Evolutionary conservation across 768 basidiomycete genomes (phyloP).

Genomic region (Amanita polypyramis): DNA sequence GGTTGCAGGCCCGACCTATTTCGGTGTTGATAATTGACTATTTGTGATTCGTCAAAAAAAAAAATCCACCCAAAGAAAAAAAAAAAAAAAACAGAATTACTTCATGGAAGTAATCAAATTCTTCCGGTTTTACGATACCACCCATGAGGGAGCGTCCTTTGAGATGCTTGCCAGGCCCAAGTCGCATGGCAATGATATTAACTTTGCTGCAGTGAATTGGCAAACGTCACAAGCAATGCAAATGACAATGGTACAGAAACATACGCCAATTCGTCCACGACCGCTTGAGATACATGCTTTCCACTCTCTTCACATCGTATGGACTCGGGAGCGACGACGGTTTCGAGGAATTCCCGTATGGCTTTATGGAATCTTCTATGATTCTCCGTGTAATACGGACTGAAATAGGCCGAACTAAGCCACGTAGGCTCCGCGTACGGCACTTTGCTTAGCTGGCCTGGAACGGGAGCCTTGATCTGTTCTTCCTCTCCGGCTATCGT

Average conservation of each 20-base stretch:
- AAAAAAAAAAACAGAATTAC: slow-evolving; percentile 20
- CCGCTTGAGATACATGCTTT: slow-evolving; percentile 73
- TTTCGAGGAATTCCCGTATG: slow-evolving; percentile 67
- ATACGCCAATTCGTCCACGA: slow-evolving; percentile 78
- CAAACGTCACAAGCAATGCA: neutral
- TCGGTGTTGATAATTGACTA: slow-evolving; percentile 77
- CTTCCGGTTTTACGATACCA: slow-evolving; percentile 66
- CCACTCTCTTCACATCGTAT: slow-evolving; percentile 75
- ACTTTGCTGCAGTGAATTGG: slow-evolving; percentile 39
- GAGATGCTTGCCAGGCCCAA: slow-evolving; percentile 86
- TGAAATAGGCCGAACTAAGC: slow-evolving; percentile 56
- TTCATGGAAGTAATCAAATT: slow-evolving; percentile 95
- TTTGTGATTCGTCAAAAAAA: neutral
- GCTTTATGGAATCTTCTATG: slow-evolving; percentile 70
- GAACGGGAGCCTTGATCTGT: slow-evolving; percentile 37
- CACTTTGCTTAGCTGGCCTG: slow-evolving; percentile 61
- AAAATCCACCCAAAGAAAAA: neutral
- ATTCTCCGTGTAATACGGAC: slow-evolving; percentile 68
- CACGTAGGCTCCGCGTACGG: slow-evolving; percentile 86
- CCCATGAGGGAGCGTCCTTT: slow-evolving; percentile 68
- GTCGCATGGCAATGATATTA: slow-evolving; percentile 81
- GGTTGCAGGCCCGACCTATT: slow-evolving; percentile 70
- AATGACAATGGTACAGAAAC: slow-evolving; percentile 11
- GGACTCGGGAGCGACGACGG: slow-evolving; percentile 69
- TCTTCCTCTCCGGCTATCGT: slow-evolving; percentile 47